These are phyloP conservation scores for Stipa capillata DNA, from an alignment of 176 grass and related monocot genomes.

Conservation along the genomic window DNA sequence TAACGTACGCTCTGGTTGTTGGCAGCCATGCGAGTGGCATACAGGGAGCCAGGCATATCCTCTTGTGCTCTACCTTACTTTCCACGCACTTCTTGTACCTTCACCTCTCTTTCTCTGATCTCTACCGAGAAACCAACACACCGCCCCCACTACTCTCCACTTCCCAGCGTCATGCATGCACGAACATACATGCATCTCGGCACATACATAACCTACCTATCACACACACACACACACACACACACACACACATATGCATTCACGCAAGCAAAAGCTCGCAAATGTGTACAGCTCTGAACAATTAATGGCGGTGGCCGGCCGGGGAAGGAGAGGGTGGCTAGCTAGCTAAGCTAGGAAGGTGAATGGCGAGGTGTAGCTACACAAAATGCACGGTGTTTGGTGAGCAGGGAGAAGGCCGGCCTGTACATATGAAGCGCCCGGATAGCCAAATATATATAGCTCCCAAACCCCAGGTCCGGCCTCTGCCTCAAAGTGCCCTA, in stretches of 20 bases:
- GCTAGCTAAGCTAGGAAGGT: too few relatives aligned
- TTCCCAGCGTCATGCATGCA: too few relatives aligned
- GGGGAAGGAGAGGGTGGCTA: neutral
- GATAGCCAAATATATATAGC: too few relatives aligned
- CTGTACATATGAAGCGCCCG: too few relatives aligned
- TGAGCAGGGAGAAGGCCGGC: too few relatives aligned
- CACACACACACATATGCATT: too few relatives aligned
- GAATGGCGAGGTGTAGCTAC: neutral
- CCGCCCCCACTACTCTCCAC: too few relatives aligned
- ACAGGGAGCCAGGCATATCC: constrained; percentile 72
- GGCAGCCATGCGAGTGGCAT: constrained; percentile 49
- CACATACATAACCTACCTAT: too few relatives aligned
- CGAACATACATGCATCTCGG: too few relatives aligned
- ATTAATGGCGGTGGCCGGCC: neutral
- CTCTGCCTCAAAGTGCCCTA: constrained; percentile 16
- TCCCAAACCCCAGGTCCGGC: neutral
- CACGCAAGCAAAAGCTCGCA: neutral
- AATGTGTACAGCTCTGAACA: neutral
- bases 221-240: too few relatives aligned
- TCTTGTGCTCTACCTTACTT: constrained; percentile 18
- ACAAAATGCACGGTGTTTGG: neutral
- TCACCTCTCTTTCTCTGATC: constrained; percentile 30
- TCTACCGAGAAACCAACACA: too few relatives aligned
- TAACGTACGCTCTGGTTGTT: constrained; percentile 2
- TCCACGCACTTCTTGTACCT: too few relatives aligned